Conservation (phyloP, 257 asterid species). For the Perilla frutescens region DNA sequence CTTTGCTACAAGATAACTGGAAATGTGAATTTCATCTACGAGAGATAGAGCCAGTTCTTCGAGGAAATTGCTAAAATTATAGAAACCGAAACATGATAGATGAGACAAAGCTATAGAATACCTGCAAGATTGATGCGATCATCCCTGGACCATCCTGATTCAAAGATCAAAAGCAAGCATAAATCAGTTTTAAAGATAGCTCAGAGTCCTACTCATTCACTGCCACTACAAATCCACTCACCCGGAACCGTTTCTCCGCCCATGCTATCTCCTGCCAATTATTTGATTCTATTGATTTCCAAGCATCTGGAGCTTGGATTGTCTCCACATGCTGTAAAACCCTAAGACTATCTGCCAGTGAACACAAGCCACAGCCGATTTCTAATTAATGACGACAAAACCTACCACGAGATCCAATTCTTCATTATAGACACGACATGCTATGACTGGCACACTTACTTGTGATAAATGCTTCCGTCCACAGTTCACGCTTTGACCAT, state of each 20-base stretch:
- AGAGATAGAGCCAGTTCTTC: too few species aligned
- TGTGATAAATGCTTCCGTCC: conserved; percentile 87
- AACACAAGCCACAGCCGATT: conserved; percentile 19
- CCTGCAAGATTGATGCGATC: conserved; percentile 81
- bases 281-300: conserved; percentile 62
- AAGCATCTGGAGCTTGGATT: conserved; percentile 67
- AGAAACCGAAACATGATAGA: not conserved
- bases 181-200: conserved; percentile 13
- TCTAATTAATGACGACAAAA: not conserved
- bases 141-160: conserved; percentile 75
- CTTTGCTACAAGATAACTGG: too few species aligned
- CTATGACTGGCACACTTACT: conserved; percentile 54
- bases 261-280: conserved; percentile 71
- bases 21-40: too few species aligned
- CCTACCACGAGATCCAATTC: not conserved
- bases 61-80: not conserved
- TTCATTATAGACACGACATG: not conserved
- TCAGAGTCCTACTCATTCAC: not conserved
- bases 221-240: conserved; percentile 31
- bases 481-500: conserved; percentile 72
- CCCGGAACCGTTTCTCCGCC: conserved; percentile 82
- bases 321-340: conserved; percentile 81
- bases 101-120: conserved; percentile 23
- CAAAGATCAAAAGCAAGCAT: conserved; percentile 30
- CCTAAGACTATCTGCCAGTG: conserved; percentile 74